Evolutionary conservation across 306 rosid genomes (phyloP), one percentile per base, ranked within the genome.

Genomic region (Hylodesmum podocarpum): DNA sequence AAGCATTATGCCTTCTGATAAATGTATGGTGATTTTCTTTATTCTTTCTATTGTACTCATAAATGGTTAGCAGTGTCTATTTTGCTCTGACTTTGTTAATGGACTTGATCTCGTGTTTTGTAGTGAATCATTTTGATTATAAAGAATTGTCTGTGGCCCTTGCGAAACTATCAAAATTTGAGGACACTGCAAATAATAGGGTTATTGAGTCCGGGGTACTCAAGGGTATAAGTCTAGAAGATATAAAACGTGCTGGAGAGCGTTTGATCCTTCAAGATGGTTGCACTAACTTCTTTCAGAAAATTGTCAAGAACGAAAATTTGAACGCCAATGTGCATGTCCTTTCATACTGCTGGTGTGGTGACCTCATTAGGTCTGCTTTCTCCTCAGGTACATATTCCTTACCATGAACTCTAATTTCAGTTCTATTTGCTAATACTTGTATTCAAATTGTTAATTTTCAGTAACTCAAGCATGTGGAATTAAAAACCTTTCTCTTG

Each of bases 281-380:
- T 39, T 96, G 99, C 81, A 77, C 85, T 66, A 73, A 82, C 82
- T 96, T 96, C 88, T 96, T 96, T 64, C 83, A 83, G 85, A 82
- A 55, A 44, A 66, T 87, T 70, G 78, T 84, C 8, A 88, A 88
- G 84, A 87, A 81, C 50, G 94, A 89, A 77, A 89, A 84, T 37
- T 81, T 93, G 76, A 88, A 90, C 61, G 87, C 90, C 46, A 87
- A 80, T 29, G 89, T 96, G 64, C 96, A 96, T 84, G 81, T 96
- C 80, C 94, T 96, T 72, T 96, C 99, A 10, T 96, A 91, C 76
- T 96, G 99, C 89, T 96, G 99, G 99, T 96, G 99, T 13, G 97
- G 89, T 64, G 99, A 93, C 82, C 94, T 96, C 80, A 93, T 96
- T 36, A 88, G 96, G 55, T 93, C 99, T 54, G 87, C 93, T 75